These are phyloP conservation scores for Kickxella alabastrina DNA, from an alignment of 192 early-diverging fungal genomes.

Conservation along the genomic window DNA sequence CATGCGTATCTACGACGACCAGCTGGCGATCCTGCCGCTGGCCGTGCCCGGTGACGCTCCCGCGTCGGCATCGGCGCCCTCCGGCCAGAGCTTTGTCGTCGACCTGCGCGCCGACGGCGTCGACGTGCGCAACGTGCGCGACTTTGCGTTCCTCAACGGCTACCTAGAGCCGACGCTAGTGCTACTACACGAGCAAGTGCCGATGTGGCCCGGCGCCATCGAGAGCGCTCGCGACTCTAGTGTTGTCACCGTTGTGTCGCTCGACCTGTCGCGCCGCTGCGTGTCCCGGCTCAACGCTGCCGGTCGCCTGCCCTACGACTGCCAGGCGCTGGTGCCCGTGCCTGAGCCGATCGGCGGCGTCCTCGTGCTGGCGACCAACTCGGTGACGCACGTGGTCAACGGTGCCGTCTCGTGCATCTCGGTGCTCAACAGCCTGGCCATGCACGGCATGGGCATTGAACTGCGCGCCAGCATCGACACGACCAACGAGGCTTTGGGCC, in stretches of 20 bases:
- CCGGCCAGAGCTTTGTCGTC: conserved; percentile 70
- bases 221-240: conserved; percentile 59
- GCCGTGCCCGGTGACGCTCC: conserved; percentile 58
- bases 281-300: conserved; percentile 82
- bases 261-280: conserved; percentile 68
- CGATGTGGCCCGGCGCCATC: conserved; percentile 82
- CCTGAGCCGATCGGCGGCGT: conserved; percentile 85
- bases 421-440: conserved; percentile 67
- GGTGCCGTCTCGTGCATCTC: conserved; percentile 54
- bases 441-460: conserved; percentile 64
- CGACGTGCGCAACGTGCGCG: conserved; percentile 73
- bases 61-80: conserved; percentile 46
- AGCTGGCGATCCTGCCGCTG: conserved; percentile 87
- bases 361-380: conserved; percentile 73
- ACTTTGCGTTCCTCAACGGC: conserved; percentile 86
- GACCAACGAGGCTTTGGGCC: conserved; percentile 55
- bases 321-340: conserved; percentile 62
- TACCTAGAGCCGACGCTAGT: conserved; percentile 93
- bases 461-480: conserved; percentile 52
- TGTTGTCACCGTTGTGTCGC: conserved; percentile 76
- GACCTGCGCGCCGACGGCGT: conserved; percentile 54
- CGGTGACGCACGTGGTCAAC: conserved; percentile 82
- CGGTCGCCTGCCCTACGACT: conserved; percentile 79
- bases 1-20: conserved; percentile 82
- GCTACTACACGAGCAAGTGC: conserved; percentile 81